These are phyloP conservation scores for Thermochaetoides thermophila DNA, from an alignment of 495 filamentous ascomycete species.

Conservation along the genomic window DNA sequence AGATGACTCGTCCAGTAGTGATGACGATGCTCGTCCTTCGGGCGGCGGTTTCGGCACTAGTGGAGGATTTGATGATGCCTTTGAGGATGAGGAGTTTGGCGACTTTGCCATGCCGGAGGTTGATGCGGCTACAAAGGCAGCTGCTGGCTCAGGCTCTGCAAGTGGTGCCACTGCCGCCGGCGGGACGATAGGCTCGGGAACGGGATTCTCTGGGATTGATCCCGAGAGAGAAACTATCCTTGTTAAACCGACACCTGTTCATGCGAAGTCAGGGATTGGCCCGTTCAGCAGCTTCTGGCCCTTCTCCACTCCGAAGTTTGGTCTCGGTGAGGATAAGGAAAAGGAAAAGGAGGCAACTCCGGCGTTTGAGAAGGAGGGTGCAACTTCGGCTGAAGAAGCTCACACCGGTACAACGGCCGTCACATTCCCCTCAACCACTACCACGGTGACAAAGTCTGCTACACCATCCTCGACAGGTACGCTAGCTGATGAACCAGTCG, in stretches of 20 bases:
- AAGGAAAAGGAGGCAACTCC: constrained; percentile 11
- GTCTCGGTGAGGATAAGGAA: constrained; percentile 18
- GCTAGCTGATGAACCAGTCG: constrained; percentile 16
- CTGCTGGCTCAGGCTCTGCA: no score
- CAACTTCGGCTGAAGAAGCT: background rate
- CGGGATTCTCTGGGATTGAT: constrained; percentile 23
- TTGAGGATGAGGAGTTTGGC: constrained; percentile 36
- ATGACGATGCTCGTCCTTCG: constrained; percentile 7
- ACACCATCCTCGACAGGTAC: background rate
- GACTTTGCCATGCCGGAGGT: constrained; percentile 40
- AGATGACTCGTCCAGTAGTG: constrained; percentile 25
- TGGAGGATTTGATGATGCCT: constrained; percentile 30
- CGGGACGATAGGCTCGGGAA: constrained; percentile 11
- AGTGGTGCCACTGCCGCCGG: constrained; percentile 1
- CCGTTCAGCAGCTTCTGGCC: constrained; percentile 34
- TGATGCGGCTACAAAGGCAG: constrained; percentile 6
- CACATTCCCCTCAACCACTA: no score
- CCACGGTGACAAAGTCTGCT: background rate
- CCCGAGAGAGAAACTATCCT: constrained; percentile 20
- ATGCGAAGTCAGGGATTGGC: constrained; percentile 22
- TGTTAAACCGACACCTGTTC: constrained; percentile 31
- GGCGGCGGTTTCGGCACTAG: no score
- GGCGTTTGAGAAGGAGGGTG: constrained; percentile 1
- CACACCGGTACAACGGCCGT: background rate
- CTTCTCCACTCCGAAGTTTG: constrained; percentile 19